Evolutionary conservation across 1,139 yeast species (phyloP).

Genomic region (Pneumocystis wakefieldiae): DNA sequence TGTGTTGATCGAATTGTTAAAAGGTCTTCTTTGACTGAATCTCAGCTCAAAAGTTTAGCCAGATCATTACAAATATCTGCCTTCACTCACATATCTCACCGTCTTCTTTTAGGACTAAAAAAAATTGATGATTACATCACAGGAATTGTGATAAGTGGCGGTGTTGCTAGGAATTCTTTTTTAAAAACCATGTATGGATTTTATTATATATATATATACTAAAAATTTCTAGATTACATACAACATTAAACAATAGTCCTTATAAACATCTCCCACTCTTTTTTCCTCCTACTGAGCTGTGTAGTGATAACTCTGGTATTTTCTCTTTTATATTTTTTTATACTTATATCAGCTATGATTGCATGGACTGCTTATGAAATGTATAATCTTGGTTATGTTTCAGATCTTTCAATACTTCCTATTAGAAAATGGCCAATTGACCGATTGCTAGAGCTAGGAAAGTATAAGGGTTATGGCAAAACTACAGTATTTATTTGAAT

Average conservation of each 20-base stretch:
- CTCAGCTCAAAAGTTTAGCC: conserved; percentile 4
- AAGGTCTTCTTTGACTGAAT: conserved; percentile 1
- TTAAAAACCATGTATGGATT: background rate
- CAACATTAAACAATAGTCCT: conserved; percentile 4
- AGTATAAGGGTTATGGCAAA: background rate
- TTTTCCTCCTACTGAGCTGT: conserved; percentile 57
- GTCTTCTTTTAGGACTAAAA: conserved; percentile 3
- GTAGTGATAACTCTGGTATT: conserved; percentile 70
- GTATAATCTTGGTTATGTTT: conserved; percentile 34
- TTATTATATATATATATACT: background rate
- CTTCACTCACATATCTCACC: conserved; percentile 9
- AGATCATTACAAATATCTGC: conserved; percentile 11
- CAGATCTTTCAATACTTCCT: conserved; percentile 33
- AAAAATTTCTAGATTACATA: conserved; percentile 6
- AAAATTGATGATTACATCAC: background rate
- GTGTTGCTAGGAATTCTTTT: conserved; percentile 11
- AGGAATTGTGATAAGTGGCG: conserved; percentile 12
- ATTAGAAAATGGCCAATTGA: conserved; percentile 56
- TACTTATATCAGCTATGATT: conserved; percentile 46
- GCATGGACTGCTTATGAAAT: conserved; percentile 94
- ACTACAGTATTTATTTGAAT: background rate
- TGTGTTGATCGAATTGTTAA: conserved; percentile 4
- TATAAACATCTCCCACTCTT: conserved; percentile 4
- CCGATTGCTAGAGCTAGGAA: conserved; percentile 9
- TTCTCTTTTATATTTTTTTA: background rate